Base-by-base conservation (phyloP, 192 early-diverging fungal genomes). In the Chytriomyces sp. region DNA sequence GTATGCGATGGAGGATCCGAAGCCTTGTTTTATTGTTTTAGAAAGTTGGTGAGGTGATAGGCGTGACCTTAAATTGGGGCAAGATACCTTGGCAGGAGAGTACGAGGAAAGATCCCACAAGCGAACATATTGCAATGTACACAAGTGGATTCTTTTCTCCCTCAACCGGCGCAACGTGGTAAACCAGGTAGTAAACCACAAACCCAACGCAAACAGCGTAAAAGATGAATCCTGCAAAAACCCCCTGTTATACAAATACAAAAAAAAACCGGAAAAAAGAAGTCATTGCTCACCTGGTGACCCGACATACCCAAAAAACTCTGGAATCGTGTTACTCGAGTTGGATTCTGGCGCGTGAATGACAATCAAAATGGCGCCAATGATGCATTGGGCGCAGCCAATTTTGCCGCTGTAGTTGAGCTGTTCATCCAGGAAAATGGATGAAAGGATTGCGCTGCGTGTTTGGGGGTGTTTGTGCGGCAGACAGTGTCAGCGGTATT, bases 81-180 rank as follows among this genome's bases (percentile, higher is more conserved):
- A 48, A 10, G 28, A 2, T 65, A 86, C 84, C 84, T 84, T 92
- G 89, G 7, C 85, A 87, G 3, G 80, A 74, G 6, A 89, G 82
- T 1, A 92, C 91, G 10, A 90, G 86, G 50, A 89, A 84, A 0
- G 89, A 88, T 10, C 91, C 91, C 61, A 86, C 85, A 18, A 91
- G 45, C 0, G 90, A 88, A 72, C 88, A 91, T 0, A 79, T 83
- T 9, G 78, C 35, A 45, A 86, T 82, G 65, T 86, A 80, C 53
- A 84, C 82, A 0, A 91, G 72, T 61, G 88, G 77, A 61, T 90
- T 82, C 24, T 79, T 87, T 59, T 89, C 79, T 26, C 91, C 91
- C 60, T 88, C 89, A 45, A 74, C 77, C 28, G 91, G 91, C 6
- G 82, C 87, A 13, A 91, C 62, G 67, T 83, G 80, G 79, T 84